phyloP scores from a whole-genome alignment of 164 flowering plant species.

The Dillenia turbinata region DNA sequence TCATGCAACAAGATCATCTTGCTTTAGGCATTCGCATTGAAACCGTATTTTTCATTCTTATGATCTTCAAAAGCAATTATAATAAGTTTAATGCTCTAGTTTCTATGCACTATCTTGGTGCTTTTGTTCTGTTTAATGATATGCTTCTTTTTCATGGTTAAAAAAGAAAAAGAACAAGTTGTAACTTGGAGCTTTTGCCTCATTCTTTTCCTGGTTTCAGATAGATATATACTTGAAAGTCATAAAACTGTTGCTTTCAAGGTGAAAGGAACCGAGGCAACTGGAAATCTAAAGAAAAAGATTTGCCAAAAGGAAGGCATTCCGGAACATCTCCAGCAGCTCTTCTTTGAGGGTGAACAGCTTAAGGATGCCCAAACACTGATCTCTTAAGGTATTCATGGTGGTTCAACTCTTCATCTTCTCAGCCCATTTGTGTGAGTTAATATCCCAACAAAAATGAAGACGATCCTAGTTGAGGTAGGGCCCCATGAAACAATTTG shows the following conservation, averaged over 20 bases:
- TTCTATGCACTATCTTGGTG: no score
- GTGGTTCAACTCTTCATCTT: slow-evolving; percentile 15
- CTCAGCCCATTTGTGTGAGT: slow-evolving; percentile 12
- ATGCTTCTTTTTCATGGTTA: no score
- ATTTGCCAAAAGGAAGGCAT: slow-evolving; percentile 12
- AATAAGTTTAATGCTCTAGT: no score
- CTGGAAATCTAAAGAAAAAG: slow-evolving; percentile 14
- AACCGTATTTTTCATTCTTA: no score
- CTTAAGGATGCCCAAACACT: slow-evolving; percentile 11
- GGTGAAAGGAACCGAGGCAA: slow-evolving; percentile 15
- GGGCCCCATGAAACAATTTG: slow-evolving; percentile 15
- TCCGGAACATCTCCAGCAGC: slow-evolving; percentile 12
- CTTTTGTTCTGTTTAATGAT: no score
- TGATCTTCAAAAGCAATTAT: no score
- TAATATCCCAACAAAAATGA: slow-evolving; percentile 5
- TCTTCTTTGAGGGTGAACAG: slow-evolving; percentile 9
- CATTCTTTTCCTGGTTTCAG: background rate
- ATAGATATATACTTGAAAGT: slow-evolving; percentile 19
- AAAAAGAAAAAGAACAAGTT: no score
- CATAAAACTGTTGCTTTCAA: slow-evolving; percentile 16
- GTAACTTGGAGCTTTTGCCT: no score
- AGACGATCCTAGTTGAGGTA: slow-evolving; percentile 17
- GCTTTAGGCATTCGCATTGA: no score
- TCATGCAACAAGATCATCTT: no score
- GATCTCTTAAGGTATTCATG: slow-evolving; percentile 11